These are phyloP conservation scores for Graphiopsis chlorocephala DNA, from an alignment of 2,329 filamentous ascomycete genomes.

Conservation along the genomic window DNA sequence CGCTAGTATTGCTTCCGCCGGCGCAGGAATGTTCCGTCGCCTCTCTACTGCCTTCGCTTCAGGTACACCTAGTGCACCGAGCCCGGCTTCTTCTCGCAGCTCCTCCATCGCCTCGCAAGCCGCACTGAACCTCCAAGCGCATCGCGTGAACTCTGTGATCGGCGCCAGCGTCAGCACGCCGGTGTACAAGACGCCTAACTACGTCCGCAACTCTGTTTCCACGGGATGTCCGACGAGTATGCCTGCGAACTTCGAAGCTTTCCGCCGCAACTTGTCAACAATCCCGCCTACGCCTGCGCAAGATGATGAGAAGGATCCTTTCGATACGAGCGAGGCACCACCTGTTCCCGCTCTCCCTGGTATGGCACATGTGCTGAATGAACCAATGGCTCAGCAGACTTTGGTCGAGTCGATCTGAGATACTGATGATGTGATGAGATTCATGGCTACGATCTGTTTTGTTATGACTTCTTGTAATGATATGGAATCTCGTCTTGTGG, in stretches of 20 bases:
- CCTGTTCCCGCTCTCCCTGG: slow-evolving; percentile 22
- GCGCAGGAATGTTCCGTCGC: slow-evolving; percentile 31
- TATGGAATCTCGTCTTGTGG: background rate
- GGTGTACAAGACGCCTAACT: slow-evolving; percentile 34
- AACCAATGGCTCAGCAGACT: background rate
- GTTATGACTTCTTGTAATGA: background rate
- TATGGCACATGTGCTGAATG: slow-evolving; percentile 1
- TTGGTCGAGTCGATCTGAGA: background rate
- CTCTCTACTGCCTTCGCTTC: slow-evolving; percentile 34
- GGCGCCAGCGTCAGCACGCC: slow-evolving; percentile 13
- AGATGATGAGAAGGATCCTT: slow-evolving; percentile 37
- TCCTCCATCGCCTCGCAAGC: slow-evolving; percentile 25
- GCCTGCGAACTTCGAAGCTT: slow-evolving; percentile 26
- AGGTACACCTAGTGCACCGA: background rate
- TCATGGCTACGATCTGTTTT: background rate
- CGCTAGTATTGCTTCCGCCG: slow-evolving; percentile 28
- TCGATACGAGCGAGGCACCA: slow-evolving; percentile 31
- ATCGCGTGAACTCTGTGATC: background rate
- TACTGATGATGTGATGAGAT: background rate
- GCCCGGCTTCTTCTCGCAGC: slow-evolving; percentile 18
- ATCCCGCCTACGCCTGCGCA: slow-evolving; percentile 44
- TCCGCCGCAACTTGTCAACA: slow-evolving; percentile 34
- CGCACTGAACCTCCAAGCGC: background rate
- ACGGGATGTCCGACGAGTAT: slow-evolving; percentile 41
- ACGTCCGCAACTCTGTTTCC: slow-evolving; percentile 37